Evolutionary conservation across 176 grass and related monocot species (phyloP), one percentile per base, ranked within the genome.

Genomic region (Paspalum notatum): DNA sequence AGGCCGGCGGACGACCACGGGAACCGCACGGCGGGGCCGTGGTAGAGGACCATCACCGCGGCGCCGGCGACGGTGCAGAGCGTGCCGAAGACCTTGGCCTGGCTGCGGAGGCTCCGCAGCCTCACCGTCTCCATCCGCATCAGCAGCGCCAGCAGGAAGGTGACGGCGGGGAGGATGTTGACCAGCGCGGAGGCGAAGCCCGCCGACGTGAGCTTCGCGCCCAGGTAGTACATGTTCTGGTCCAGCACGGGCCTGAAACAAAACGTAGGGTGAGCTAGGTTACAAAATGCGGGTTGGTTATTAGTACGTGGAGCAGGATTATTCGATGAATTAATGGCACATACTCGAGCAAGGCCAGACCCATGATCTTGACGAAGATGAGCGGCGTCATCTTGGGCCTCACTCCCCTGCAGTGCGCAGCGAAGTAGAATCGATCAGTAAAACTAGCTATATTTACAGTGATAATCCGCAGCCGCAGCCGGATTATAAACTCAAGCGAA

Each of bases 81-180:
- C 0, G 96, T 93, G 83, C 96, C 96, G 32, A 73, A 44, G 60
- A 98, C 68, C 84, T 98, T 98, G 21, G 88, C 96, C 85, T 98
- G 92, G 84, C 96, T 91, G 52, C 72, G 92, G 2, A 77, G 59
- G 76, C 87, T 85, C 54, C 88, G 86, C 21, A 95, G 38, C 1
- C 45, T 56, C 57, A 98, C 9, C 60, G 57, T 95, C 84, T 98
- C 96, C 71, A 93, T 95, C 79, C 92, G 72, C 12, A 85, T 69
- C 22, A 88, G 0, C 40, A 90, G 53, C 11, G 95, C 92, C 80
- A 89, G 40, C 32, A 98, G 39, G 76, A 98, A 98, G 58, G 95
- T 98, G 61, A 98, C 77, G 12, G 92, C 92, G 11, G 92, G 92
- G 66, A 98, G 90, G 65, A 94, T 94, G 90, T 98, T 98, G 60